Conservation (phyloP, 2,329 filamentous ascomycete genomes). For the Fusarium equiseti region DNA sequence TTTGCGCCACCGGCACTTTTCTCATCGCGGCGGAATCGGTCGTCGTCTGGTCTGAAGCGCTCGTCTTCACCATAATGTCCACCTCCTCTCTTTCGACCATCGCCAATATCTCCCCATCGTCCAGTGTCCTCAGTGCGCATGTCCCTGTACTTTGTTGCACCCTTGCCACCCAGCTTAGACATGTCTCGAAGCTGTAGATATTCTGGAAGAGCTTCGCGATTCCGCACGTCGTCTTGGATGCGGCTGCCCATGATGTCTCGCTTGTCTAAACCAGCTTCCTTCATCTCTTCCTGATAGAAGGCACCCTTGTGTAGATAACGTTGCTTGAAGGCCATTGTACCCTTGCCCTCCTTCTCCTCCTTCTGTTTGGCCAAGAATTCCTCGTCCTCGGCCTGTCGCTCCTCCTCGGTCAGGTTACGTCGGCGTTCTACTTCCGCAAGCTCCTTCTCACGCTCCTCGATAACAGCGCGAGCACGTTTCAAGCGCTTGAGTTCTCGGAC, state of each 20-base stretch:
- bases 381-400: constrained; percentile 86
- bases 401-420: constrained; percentile 86
- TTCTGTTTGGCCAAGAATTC: constrained; percentile 81
- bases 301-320: constrained; percentile 98
- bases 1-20: constrained; percentile 73
- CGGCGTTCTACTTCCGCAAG: constrained; percentile 90
- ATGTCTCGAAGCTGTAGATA: constrained; percentile 94
- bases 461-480: constrained; percentile 85
- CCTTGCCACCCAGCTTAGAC: constrained; percentile 93
- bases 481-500: constrained; percentile 90
- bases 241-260: constrained; percentile 87
- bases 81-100: constrained; percentile 57
- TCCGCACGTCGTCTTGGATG: constrained; percentile 85
- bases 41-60: constrained; percentile 74
- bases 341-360: constrained; percentile 80
- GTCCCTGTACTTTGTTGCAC: constrained; percentile 89
- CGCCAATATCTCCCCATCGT: constrained; percentile 77
- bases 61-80: constrained; percentile 66
- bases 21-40: constrained; percentile 58
- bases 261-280: constrained; percentile 79
- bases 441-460: constrained; percentile 87
- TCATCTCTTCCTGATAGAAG: constrained; percentile 88
- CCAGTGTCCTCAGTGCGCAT: constrained; percentile 92
- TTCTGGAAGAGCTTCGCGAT: constrained; percentile 86
- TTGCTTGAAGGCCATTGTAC: constrained; percentile 91